Evolutionary conservation across 495 filamentous ascomycete genomes (phyloP).

Genomic region (Venustampulla echinocandica): DNA sequence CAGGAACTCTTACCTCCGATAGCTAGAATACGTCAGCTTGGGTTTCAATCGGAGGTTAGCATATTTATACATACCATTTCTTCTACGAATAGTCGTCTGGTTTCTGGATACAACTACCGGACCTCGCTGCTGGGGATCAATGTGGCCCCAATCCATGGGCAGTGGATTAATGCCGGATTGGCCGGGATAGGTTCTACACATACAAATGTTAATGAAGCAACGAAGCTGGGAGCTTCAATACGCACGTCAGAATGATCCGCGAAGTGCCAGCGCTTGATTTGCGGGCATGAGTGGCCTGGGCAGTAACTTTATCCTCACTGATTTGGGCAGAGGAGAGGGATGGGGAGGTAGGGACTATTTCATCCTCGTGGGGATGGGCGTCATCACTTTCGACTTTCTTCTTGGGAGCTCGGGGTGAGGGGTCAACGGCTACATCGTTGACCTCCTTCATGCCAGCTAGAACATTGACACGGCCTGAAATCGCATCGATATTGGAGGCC

Average conservation of each 20-base stretch:
- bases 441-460: constrained; percentile 48
- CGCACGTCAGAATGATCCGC: constrained; percentile 56
- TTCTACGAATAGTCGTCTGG: constrained; percentile 65
- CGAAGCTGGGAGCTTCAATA: not conserved
- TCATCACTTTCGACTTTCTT: not conserved
- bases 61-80: constrained; percentile 58
- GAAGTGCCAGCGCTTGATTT: constrained; percentile 32
- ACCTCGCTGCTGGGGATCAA: constrained; percentile 64
- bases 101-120: constrained; percentile 85
- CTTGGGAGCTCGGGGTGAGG: not conserved
- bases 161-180: constrained; percentile 90
- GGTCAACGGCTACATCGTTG: constrained; percentile 31
- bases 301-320: constrained; percentile 10
- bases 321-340: constrained; percentile 20
- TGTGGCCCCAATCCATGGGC: constrained; percentile 77
- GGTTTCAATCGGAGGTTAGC: constrained; percentile 3
- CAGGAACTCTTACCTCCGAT: constrained; percentile 36
- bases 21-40: constrained; percentile 14
- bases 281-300: constrained; percentile 18
- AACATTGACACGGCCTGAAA: constrained; percentile 56
- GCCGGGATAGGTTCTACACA: constrained; percentile 84
- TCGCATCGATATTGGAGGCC: constrained; percentile 51
- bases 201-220: constrained; percentile 5
- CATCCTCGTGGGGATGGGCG: constrained; percentile 8
- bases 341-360: constrained; percentile 18